Evolutionary conservation across 306 rosid species (phyloP).

Genomic region (Medicago truncatula): MtrunA17r5.0-ANR NC_053043.1:24660001-24660500

Average conservation of each 20-base stretch:
- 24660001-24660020: not conserved
- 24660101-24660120: slow-evolving; percentile 8
- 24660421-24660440: not conserved
- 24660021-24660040: slow-evolving; percentile 8
- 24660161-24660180: slow-evolving; percentile 83
- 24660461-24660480: slow-evolving; percentile 17
- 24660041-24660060: slow-evolving; percentile 9
- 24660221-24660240: not conserved
- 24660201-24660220: not conserved
- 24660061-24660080: not conserved
- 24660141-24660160: slow-evolving; percentile 84
- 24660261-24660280: not conserved
- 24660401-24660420: not conserved
- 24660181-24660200: slow-evolving; percentile 61
- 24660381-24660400: not conserved
- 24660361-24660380: not conserved
- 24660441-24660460: slow-evolving; percentile 25
- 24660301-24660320: not conserved
- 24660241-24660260: not conserved
- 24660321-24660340: not conserved
- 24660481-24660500: slow-evolving; percentile 1
- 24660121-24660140: slow-evolving; percentile 58
- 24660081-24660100: not conserved
- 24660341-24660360: not conserved
- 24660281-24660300: not conserved